Evolutionary conservation across 352 stramenopile species (phyloP).

Genomic region (Globisporangium apiculatum): DNA sequence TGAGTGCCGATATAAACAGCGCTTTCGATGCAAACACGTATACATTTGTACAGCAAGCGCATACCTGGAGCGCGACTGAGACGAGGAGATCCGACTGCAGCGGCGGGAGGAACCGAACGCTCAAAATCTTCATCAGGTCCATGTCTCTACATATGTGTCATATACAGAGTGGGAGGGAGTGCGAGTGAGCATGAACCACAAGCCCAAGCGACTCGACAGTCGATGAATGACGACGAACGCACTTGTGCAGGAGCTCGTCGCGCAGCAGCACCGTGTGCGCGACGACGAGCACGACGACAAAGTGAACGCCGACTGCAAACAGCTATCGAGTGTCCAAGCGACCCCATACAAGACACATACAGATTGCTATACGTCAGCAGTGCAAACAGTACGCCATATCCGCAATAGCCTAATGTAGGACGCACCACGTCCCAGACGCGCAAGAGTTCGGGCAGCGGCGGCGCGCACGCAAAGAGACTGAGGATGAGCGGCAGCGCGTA

Average conservation of each 20-base stretch:
- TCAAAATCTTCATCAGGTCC: constrained; percentile 87
- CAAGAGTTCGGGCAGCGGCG: constrained; percentile 81
- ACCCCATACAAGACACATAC: no score
- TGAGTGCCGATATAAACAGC: no score
- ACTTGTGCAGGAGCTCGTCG: constrained; percentile 76
- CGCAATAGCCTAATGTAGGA: background rate
- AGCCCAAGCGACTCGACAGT: no score
- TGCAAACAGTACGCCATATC: no score
- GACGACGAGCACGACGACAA: constrained; percentile 86
- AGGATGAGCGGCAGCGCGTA: constrained; percentile 86
- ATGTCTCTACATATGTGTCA: constrained; percentile 42
- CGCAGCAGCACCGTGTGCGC: constrained; percentile 86
- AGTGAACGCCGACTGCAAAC: constrained; percentile 89
- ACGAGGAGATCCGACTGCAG: constrained; percentile 82
- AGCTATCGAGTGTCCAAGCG: constrained; percentile 26
- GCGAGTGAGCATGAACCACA: background rate
- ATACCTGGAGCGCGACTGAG: constrained; percentile 70
- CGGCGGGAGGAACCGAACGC: constrained; percentile 69
- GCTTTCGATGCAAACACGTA: no score
- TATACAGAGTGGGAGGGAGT: background rate
- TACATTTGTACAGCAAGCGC: background rate
- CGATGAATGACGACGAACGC: constrained; percentile 7
- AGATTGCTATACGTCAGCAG: no score
- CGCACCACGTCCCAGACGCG: constrained; percentile 88
- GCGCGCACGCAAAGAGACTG: constrained; percentile 88